Conservation (phyloP, 345 rosid species). For the Linum lewisii region DNA sequence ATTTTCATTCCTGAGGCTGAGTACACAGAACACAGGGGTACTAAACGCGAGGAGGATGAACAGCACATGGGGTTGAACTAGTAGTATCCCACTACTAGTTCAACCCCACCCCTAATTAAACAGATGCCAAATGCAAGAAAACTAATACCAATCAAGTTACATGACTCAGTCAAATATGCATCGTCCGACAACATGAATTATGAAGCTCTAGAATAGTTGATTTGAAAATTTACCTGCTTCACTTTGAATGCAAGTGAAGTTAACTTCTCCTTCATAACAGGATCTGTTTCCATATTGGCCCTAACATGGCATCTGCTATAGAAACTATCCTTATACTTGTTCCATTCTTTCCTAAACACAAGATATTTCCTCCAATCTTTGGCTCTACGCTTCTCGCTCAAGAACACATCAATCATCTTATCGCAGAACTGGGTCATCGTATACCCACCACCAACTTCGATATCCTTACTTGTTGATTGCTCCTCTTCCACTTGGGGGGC, state of each 20-base stretch:
- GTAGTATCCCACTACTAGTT: neutral
- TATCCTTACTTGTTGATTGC: slow-evolving; percentile 17
- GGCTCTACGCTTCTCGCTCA: slow-evolving; percentile 66
- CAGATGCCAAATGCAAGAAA: neutral
- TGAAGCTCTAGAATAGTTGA: neutral
- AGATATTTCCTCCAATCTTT: slow-evolving; percentile 75
- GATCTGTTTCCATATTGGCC: slow-evolving; percentile 49
- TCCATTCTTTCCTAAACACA: slow-evolving; percentile 80
- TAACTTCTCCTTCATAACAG: slow-evolving; percentile 41
- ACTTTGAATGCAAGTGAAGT: slow-evolving; percentile 52
- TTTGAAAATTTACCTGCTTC: slow-evolving; percentile 46
- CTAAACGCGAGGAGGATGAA: slow-evolving; percentile 19
- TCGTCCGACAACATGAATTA: neutral
- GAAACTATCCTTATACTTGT: slow-evolving; percentile 60
- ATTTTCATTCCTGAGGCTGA: slow-evolving; percentile 40
- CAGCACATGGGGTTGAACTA: too few species aligned
- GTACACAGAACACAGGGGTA: slow-evolving; percentile 20
- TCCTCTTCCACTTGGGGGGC: slow-evolving; percentile 30
- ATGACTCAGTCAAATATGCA: neutral
- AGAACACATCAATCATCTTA: slow-evolving; percentile 61
- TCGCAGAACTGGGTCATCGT: slow-evolving; percentile 68
- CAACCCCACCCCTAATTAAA: too few species aligned
- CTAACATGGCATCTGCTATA: slow-evolving; percentile 50
- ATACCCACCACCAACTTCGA: slow-evolving; percentile 65
- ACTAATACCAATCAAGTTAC: neutral